Evolutionary conservation across 1,284 basidiomycete species (phyloP).

Genomic region (Tetrapyrgos nigripes): DNA sequence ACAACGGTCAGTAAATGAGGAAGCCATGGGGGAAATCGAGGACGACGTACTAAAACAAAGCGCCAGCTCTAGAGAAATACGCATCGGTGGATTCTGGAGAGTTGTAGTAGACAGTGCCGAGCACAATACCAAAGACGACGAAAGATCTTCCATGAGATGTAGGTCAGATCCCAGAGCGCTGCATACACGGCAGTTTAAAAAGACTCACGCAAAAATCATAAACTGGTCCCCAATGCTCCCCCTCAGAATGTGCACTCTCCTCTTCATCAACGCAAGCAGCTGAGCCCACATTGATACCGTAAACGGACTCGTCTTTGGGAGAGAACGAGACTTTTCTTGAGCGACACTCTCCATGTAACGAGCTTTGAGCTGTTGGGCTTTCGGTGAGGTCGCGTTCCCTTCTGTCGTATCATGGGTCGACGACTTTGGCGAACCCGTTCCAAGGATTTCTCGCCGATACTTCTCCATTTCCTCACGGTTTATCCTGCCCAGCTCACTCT

Average conservation of each 20-base stretch:
- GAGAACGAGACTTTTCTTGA: neutral
- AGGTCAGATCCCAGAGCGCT: neutral
- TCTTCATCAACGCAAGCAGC: conserved; percentile 13
- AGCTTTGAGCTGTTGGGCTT: too few species aligned
- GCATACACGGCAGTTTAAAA: too few species aligned
- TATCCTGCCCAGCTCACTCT: too few species aligned
- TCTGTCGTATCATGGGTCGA: too few species aligned
- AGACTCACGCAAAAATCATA: conserved; percentile 27
- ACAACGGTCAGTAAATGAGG: neutral
- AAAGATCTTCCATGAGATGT: conserved; percentile 36
- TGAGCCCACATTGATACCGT: conserved; percentile 27
- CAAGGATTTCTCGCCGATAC: too few species aligned
- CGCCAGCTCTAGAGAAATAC: conserved; percentile 77
- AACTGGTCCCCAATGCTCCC: conserved; percentile 38
- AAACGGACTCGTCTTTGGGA: neutral
- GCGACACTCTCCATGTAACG: neutral
- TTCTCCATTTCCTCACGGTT: too few species aligned
- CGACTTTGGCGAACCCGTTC: too few species aligned
- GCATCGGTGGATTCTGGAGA: conserved; percentile 60
- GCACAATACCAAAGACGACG: conserved; percentile 61
- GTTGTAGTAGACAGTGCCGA: conserved; percentile 70
- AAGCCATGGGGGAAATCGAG: neutral
- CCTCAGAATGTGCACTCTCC: conserved; percentile 13
- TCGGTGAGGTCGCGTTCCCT: too few species aligned
- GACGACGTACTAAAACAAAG: conserved; percentile 54